Evolutionary conservation across 176 grass and related monocot genomes (phyloP).

Genomic region (Triticum aestivum): DNA sequence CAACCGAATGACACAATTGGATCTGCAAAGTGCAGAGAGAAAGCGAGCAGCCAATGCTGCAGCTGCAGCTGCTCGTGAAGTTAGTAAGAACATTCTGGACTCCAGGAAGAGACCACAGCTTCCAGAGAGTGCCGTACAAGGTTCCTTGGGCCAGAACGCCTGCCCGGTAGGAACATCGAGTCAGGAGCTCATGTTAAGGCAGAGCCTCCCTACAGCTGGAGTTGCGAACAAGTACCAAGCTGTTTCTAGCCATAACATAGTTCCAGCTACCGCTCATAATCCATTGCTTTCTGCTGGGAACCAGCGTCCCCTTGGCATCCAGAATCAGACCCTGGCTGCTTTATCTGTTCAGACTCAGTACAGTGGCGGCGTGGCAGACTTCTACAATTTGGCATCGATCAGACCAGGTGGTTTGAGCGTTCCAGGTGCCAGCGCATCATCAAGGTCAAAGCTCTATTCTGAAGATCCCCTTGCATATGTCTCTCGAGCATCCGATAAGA

Average conservation of each 20-base stretch:
- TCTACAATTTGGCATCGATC: neutral
- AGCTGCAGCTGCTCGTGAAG: constrained; percentile 20
- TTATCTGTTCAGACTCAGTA: constrained; percentile 1
- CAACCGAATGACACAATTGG: constrained; percentile 41
- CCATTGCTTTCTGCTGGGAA: constrained; percentile 6
- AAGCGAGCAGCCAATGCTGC: constrained; percentile 20
- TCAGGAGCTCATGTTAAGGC: neutral
- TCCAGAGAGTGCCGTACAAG: constrained; percentile 2
- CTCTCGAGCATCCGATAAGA: constrained; percentile 42
- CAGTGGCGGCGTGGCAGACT: constrained; percentile 19
- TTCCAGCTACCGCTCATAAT: neutral
- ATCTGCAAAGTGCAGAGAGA: constrained; percentile 40
- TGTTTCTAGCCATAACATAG: constrained; percentile 23
- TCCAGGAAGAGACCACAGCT: constrained; percentile 23
- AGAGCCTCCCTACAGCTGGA: neutral
- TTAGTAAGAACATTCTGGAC: constrained; percentile 24
- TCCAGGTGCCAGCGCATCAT: constrained; percentile 2
- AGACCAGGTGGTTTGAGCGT: constrained; percentile 27
- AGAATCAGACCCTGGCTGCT: constrained; percentile 2
- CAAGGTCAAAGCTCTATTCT: constrained; percentile 44
- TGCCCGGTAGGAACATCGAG: neutral
- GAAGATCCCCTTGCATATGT: constrained; percentile 25
- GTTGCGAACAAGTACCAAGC: constrained; percentile 11
- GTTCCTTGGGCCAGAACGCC: constrained; percentile 17
- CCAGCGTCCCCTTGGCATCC: constrained; percentile 19